Conservation (phyloP, 495 filamentous ascomycete genomes). For the Daldinia bambusicola region DNA sequence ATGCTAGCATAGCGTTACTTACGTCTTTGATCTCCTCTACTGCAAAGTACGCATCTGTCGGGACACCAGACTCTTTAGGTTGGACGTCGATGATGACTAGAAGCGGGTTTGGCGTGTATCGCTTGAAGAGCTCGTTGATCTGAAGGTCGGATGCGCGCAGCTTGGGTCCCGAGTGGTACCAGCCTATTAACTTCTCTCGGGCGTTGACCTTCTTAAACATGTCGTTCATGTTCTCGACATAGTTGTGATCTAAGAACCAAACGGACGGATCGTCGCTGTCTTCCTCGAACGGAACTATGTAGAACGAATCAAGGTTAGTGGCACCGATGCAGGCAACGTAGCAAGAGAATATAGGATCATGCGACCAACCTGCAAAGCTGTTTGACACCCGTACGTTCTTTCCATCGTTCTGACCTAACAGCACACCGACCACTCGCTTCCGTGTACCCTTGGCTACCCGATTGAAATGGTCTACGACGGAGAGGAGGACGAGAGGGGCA, state of each 20-base stretch:
- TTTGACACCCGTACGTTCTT: constrained; percentile 97
- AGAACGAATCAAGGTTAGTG: constrained; percentile 14
- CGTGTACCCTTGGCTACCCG: constrained; percentile 80
- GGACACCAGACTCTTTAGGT: constrained; percentile 96
- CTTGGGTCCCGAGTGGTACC: constrained; percentile 99
- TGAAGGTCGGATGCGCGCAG: constrained; percentile 95
- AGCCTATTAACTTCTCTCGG: constrained; percentile 97
- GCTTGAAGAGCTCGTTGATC: constrained; percentile 99
- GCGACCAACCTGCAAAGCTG: constrained; percentile 88
- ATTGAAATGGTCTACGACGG: constrained; percentile 98
- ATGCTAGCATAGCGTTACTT: constrained; percentile 51
- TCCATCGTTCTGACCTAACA: constrained; percentile 94
- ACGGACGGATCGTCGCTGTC: constrained; percentile 98
- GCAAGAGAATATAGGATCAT: background rate
- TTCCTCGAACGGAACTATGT: constrained; percentile 94
- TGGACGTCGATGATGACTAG: constrained; percentile 99
- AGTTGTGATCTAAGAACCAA: constrained; percentile 99
- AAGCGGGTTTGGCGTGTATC: constrained; percentile 96
- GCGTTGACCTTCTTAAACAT: constrained; percentile 99
- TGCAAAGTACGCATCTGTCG: constrained; percentile 98
- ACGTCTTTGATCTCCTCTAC: constrained; percentile 99
- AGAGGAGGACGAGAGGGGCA: constrained; percentile 96
- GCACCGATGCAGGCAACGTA: constrained; percentile 12
- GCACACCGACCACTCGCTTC: constrained; percentile 95
- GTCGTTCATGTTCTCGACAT: constrained; percentile 99